Evolutionary conservation across 2,329 filamentous ascomycete species (phyloP), one percentile per base, ranked within the genome.

Genomic region (Tolypocladium sp.): DNA sequence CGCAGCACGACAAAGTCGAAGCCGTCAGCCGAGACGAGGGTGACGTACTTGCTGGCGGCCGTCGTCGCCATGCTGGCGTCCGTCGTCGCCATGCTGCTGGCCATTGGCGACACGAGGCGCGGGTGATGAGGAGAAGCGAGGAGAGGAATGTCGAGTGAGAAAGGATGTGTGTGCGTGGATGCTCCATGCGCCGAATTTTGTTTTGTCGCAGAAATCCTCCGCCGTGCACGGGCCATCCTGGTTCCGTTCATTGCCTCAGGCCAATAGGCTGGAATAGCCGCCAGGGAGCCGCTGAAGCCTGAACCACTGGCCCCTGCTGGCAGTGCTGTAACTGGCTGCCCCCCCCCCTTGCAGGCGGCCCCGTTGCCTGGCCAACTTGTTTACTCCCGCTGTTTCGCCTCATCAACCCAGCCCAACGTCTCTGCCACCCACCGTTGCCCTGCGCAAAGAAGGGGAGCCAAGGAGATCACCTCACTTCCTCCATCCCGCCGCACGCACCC

Each of bases 1-100:
- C 89, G 85, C 58, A 89, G 78, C 57, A 92, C 80, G 63, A 90
- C 84, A 70, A 90, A 92, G 76, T 91, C 88, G 70, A 85, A 91
- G 66, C 84, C 88, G 72, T 93, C 90, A 64, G 79, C 82, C 0
- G 89, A 91, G 49, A 92, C 80, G 57, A 93, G 83, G 6, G 90
- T 92, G 64, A 92, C 82, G 73, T 91, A 92, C 68, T 90, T 86
- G 73, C 82, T 84, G 55, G 68, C 66, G 27, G 60, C 56, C 40
- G 63, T 63, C 13, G 62, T 51, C 68, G 70, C 58, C 59, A 60
- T 59, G 59, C 35, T 35, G 57, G n/a, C n/a, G n/a, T n/a, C n/a
- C n/a, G n/a, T 69, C 58, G 55, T 63, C 44, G 58, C 58, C 59
- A 60, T 59, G 59, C 35, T 35, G 57, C 52, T 54, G 27, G 27